These are phyloP conservation scores for Trametes cingulata DNA, from an alignment of 768 basidiomycete genomes.

Conservation along the genomic window DNA sequence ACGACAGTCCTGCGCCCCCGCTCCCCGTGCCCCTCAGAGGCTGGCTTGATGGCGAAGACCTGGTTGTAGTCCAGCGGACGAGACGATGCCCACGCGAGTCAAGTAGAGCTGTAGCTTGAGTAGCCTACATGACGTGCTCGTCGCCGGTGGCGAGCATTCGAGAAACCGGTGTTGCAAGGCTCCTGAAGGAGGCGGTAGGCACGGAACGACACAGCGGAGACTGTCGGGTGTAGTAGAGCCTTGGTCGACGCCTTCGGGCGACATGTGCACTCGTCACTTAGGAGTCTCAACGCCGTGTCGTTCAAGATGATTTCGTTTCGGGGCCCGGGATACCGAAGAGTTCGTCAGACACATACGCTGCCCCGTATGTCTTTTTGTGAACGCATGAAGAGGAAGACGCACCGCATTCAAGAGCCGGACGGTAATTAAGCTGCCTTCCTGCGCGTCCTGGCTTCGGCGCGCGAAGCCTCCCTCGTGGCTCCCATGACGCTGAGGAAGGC, in stretches of 20 bases:
- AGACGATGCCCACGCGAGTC: no score
- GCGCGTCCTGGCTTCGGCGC: neutral
- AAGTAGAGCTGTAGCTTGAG: no score
- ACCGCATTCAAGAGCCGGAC: neutral
- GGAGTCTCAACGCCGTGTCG: neutral
- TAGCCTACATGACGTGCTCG: neutral
- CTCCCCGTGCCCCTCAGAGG: no score
- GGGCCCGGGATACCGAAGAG: neutral
- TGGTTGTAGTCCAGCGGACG: no score
- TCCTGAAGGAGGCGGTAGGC: neutral
- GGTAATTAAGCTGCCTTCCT: slow-evolving; percentile 8
- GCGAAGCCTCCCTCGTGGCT: neutral
- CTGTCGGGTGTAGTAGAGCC: neutral
- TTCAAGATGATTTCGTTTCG: neutral
- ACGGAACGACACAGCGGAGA: neutral
- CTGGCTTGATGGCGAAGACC: no score
- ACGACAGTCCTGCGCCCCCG: neutral
- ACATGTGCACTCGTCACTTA: neutral
- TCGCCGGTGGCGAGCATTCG: no score
- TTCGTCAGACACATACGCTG: neutral
- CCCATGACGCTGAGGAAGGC: slow-evolving; percentile 8
- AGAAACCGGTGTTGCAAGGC: no score
- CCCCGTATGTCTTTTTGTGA: no score
- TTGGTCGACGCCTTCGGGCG: neutral
- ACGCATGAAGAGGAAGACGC: neutral